A percentile compares a stretch with the other conserved stretches of the same genome.
phyloP scores from a whole-genome alignment of 164 flowering plant genomes.

The Magnolia sinica region DNA sequence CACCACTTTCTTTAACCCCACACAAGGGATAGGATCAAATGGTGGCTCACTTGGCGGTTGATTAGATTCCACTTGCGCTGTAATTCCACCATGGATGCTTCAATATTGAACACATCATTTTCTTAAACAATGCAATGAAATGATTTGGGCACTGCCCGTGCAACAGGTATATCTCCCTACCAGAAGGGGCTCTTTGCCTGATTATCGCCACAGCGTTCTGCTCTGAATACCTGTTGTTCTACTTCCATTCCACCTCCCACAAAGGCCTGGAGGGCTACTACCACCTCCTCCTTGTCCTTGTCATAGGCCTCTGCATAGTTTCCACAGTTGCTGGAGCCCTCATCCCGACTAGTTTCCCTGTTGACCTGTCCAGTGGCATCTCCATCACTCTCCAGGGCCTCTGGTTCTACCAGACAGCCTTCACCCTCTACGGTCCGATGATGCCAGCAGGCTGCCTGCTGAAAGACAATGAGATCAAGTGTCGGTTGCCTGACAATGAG shows the following conservation, averaged over 20 bases:
- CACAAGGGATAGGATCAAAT: too few species aligned
- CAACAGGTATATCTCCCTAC: conserved; percentile 61
- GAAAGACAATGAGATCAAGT: conserved; percentile 38
- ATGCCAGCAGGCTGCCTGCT: conserved; percentile 85
- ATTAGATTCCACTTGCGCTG: too few species aligned
- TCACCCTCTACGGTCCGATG: conserved; percentile 88
- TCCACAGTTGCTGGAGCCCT: conserved; percentile 64
- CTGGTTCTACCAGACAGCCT: conserved; percentile 98
- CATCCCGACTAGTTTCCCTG: conserved; percentile 65
- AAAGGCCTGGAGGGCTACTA: conserved; percentile 97
- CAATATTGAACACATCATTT: too few species aligned
- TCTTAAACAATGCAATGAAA: too few species aligned
- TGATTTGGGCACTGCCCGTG: background rate
- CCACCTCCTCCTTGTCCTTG: conserved; percentile 82
- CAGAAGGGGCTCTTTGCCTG: conserved; percentile 83
- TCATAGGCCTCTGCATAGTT: conserved; percentile 72
- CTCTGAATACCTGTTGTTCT: conserved; percentile 85
- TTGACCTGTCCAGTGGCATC: conserved; percentile 67
- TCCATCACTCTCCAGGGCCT: conserved; percentile 94
- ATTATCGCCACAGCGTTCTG: conserved; percentile 77
- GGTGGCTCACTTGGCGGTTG: too few species aligned
- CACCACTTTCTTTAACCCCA: too few species aligned
- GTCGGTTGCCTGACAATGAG: conserved; percentile 47
- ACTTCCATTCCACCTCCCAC: conserved; percentile 87
- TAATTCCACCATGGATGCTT: too few species aligned